A percentile compares a stretch with the other conserved stretches of the same genome.
Evolutionary conservation across 495 filamentous ascomycete species (phyloP).

Genomic region (Entonaema liquescens): DNA sequence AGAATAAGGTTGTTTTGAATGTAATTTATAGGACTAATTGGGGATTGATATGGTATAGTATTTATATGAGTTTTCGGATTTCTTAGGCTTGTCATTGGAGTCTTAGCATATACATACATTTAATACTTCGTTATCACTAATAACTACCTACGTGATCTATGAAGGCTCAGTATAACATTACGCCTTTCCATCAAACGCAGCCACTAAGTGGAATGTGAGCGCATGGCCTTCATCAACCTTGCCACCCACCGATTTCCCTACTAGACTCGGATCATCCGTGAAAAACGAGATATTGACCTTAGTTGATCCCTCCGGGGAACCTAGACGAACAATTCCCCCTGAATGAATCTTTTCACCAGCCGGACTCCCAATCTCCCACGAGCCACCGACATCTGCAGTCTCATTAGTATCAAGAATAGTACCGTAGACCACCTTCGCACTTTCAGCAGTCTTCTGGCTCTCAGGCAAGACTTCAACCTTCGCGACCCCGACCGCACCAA

Average conservation of each 20-base stretch:
- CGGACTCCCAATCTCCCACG: slow-evolving; percentile 10
- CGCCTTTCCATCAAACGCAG: not conserved
- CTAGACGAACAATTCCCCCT: not conserved
- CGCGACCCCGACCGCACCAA: slow-evolving; percentile 55
- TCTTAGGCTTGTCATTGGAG: not conserved
- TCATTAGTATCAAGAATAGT: slow-evolving; percentile 36
- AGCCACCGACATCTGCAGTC: not conserved
- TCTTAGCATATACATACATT: not conserved
- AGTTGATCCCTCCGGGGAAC: not conserved
- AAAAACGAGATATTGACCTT: slow-evolving; percentile 26
- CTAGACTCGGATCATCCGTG: slow-evolving; percentile 23
- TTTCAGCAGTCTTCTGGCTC: slow-evolving; percentile 23
- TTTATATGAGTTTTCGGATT: not conserved
- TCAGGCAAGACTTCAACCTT: slow-evolving; percentile 50
- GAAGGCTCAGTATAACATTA: not conserved
- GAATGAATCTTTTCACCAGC: slow-evolving; percentile 16
- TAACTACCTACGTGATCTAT: not conserved
- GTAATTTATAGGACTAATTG: no score
- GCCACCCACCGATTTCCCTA: slow-evolving; percentile 26
- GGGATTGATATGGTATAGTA: no score
- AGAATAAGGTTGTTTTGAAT: not conserved
- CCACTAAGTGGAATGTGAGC: slow-evolving; percentile 22
- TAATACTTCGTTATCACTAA: not conserved
- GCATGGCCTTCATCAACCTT: slow-evolving; percentile 19
- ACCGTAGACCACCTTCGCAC: slow-evolving; percentile 41